phyloP scores from a whole-genome alignment of 768 basidiomycete species.

The Russula sp. region DNA sequence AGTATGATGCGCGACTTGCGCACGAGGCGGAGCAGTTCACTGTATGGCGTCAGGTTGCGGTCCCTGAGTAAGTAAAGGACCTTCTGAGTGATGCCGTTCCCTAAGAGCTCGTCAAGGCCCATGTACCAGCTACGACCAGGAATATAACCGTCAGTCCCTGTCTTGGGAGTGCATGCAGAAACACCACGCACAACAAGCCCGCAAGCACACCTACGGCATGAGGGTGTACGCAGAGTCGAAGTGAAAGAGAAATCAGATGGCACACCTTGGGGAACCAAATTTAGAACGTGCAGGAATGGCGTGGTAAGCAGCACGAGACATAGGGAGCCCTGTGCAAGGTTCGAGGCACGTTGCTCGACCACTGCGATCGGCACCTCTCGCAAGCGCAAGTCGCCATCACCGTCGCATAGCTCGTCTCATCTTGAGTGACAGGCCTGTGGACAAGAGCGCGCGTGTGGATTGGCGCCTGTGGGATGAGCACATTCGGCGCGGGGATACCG shows the following conservation, averaged over 20 bases:
- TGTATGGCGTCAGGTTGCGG: slow-evolving; percentile 47
- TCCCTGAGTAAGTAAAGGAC: slow-evolving; percentile 78
- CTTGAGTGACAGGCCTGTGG: slow-evolving; percentile 44
- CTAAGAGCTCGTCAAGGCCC: slow-evolving; percentile 75
- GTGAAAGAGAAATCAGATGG: slow-evolving; percentile 30
- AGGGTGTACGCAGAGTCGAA: not conserved
- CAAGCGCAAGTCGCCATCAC: slow-evolving; percentile 11
- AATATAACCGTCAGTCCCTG: not conserved
- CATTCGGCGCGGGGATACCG: slow-evolving; percentile 83
- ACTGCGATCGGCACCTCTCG: slow-evolving; percentile 62
- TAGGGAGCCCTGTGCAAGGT: slow-evolving; percentile 75
- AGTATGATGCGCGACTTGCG: slow-evolving; percentile 66
- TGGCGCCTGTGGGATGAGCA: slow-evolving; percentile 81
- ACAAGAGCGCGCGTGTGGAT: slow-evolving; percentile 85
- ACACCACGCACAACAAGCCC: slow-evolving; percentile 66
- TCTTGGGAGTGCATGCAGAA: not conserved
- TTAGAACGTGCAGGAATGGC: slow-evolving; percentile 76
- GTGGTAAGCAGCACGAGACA: slow-evolving; percentile 75
- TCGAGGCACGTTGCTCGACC: slow-evolving; percentile 91
- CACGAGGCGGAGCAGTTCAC: slow-evolving; percentile 72
- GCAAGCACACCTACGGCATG: slow-evolving; percentile 59
- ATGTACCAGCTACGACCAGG: slow-evolving; percentile 69
- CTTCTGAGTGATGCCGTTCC: slow-evolving; percentile 79
- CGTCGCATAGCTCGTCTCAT: slow-evolving; percentile 34
- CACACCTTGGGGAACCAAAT: slow-evolving; percentile 59